These are phyloP conservation scores for Primulina huaijiensis DNA, from an alignment of 257 asterid species.

Conservation along the genomic window DNA sequence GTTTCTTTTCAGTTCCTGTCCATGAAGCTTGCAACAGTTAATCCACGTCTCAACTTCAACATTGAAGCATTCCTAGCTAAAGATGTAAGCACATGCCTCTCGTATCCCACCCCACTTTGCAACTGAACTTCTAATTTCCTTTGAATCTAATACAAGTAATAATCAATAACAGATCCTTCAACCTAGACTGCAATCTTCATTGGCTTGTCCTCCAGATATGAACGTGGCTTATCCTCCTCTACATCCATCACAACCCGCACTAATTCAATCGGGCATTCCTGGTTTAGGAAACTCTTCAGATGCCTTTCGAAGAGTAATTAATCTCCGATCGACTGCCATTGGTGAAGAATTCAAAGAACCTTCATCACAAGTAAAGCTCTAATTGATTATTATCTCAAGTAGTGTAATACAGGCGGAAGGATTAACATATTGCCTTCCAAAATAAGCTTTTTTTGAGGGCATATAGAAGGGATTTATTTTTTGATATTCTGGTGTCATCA, in stretches of 20 bases:
- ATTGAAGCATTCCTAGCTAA: slow-evolving; percentile 70
- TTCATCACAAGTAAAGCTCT: slow-evolving; percentile 39
- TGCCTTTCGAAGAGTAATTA: slow-evolving; percentile 46
- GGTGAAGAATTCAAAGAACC: not conserved
- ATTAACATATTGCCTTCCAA: not conserved
- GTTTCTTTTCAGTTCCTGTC: slow-evolving; percentile 71
- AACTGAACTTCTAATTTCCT: not conserved
- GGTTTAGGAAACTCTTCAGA: slow-evolving; percentile 35
- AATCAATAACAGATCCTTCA: slow-evolving; percentile 50
- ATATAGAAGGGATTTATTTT: not conserved
- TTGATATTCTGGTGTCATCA: slow-evolving; percentile 12
- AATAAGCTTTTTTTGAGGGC: not conserved
- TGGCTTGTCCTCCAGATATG: slow-evolving; percentile 57
- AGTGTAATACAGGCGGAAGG: not conserved
- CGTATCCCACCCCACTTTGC: not conserved
- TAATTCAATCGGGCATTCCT: slow-evolving; percentile 50
- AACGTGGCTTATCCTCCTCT: slow-evolving; percentile 45
- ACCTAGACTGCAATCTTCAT: slow-evolving; percentile 48
- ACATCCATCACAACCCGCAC: slow-evolving; percentile 51
- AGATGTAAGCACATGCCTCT: slow-evolving; percentile 59
- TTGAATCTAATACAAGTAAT: slow-evolving; percentile 19
- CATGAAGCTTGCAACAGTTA: slow-evolving; percentile 96
- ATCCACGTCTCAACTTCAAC: slow-evolving; percentile 69
- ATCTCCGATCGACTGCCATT: slow-evolving; percentile 36
- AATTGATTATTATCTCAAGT: not conserved